phyloP scores from a whole-genome alignment of 2,329 filamentous ascomycete genomes.

The Gnomoniopsis sp. region DNA sequence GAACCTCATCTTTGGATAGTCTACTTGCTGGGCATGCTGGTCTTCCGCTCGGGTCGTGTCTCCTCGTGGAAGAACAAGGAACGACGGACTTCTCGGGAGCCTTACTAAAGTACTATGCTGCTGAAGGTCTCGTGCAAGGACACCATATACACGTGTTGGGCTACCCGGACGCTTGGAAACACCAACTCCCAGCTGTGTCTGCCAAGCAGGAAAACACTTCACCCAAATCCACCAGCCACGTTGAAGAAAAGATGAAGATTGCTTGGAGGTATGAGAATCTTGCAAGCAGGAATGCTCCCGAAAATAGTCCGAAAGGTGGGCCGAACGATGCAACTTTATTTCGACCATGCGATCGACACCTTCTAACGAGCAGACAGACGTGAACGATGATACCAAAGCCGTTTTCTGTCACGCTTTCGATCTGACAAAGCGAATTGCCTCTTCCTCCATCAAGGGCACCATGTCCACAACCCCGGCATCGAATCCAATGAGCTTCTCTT shows the following conservation, averaged over 20 bases:
- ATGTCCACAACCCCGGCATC: constrained; percentile 49
- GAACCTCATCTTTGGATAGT: constrained; percentile 79
- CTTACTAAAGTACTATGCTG: constrained; percentile 82
- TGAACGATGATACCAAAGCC: constrained; percentile 23
- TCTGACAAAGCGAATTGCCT: constrained; percentile 60
- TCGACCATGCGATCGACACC: constrained; percentile 14
- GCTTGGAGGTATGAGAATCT: constrained; percentile 94
- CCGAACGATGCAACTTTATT: constrained; percentile 20
- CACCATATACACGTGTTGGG: constrained; percentile 86
- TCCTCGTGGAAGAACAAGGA: constrained; percentile 83
- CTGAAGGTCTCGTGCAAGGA: constrained; percentile 87
- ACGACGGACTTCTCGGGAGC: constrained; percentile 92
- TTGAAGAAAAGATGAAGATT: constrained; percentile 89
- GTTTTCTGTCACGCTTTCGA: constrained; percentile 73
- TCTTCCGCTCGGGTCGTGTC: constrained; percentile 72
- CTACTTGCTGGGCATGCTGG: constrained; percentile 85
- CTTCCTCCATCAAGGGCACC: constrained; percentile 45
- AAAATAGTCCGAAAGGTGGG: constrained; percentile 17
- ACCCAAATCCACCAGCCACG: constrained; percentile 19
- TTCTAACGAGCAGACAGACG: constrained; percentile 12
- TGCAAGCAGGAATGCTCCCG: constrained; percentile 46
- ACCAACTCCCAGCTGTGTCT: constrained; percentile 75
- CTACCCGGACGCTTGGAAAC: constrained; percentile 73
- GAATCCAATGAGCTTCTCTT: constrained; percentile 33
- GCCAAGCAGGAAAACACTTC: constrained; percentile 33